phyloP scores from a whole-genome alignment of 164 flowering plant species.

The Sextonia rubra region DNA sequence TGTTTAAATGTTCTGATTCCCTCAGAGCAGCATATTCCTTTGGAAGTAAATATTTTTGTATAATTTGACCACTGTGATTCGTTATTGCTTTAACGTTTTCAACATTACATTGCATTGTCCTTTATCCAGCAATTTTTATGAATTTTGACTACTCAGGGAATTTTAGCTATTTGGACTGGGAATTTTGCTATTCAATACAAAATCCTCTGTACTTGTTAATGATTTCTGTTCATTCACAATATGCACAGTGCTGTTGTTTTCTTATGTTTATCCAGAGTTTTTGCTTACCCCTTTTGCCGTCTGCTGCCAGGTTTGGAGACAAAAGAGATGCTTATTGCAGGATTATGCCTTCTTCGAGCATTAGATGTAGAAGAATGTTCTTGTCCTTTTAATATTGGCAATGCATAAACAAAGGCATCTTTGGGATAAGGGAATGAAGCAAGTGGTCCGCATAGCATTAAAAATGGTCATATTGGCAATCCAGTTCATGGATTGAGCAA shows the following conservation, averaged over 20 bases:
- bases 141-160: no score
- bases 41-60: no score
- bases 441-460: not conserved
- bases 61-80: no score
- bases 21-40: no score
- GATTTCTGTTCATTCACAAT: not conserved
- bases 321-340: not conserved
- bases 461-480: not conserved
- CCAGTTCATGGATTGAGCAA: not conserved
- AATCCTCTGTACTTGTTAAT: not conserved
- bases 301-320: not conserved
- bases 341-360: not conserved
- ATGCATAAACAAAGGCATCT: not conserved
- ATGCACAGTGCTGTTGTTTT: not conserved
- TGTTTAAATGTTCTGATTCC: no score
- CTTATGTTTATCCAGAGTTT: not conserved
- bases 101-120: no score
- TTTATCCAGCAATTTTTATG: no score
- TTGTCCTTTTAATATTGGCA: not conserved
- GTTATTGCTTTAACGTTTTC: no score
- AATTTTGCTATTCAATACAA: not conserved
- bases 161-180: not conserved
- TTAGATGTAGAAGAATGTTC: not conserved
- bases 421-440: constrained; percentile 4
- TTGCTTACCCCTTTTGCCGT: not conserved